Evolutionary conservation across 305 asterid genomes (phyloP).

Genomic region (Fraxinus nigra): DNA sequence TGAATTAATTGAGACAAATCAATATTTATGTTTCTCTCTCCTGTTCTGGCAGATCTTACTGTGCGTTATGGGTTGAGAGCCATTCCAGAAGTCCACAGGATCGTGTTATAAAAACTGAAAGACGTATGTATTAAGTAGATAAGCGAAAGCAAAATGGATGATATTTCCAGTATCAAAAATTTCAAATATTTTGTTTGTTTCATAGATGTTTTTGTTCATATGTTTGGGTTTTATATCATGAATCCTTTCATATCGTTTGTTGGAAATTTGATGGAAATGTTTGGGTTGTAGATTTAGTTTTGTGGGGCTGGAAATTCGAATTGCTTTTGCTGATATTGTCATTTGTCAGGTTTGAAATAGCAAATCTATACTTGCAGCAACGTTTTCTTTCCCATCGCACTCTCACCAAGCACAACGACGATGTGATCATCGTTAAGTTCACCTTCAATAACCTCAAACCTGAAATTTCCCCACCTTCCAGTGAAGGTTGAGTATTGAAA

Average conservation of each 20-base stretch:
- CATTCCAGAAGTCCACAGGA: not conserved
- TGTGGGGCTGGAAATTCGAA: not conserved
- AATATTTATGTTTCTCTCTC: not conserved
- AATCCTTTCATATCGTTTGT: not conserved
- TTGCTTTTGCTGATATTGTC: not conserved
- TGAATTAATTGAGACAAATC: not conserved
- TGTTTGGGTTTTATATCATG: not conserved
- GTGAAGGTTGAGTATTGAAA: not conserved
- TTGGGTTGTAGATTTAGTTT: not conserved
- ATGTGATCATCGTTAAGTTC: slow-evolving; percentile 94
- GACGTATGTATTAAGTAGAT: not conserved
- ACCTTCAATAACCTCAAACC: slow-evolving; percentile 72
- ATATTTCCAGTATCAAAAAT: not conserved
- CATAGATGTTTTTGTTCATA: not conserved
- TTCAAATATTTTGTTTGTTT: not conserved
- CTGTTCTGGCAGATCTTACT: not conserved
- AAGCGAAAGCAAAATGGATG: not conserved
- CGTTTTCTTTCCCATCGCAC: slow-evolving; percentile 95
- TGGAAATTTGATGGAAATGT: not conserved
- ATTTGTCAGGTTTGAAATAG: no score
- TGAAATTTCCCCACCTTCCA: not conserved
- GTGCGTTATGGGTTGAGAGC: not conserved
- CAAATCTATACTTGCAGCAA: slow-evolving; percentile 36
- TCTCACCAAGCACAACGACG: slow-evolving; percentile 97
- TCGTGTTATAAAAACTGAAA: not conserved